A percentile compares a stretch with the other conserved stretches of the same genome.
phyloP scores from a whole-genome alignment of 331 rosid species.

The Quercus phellos region DNA sequence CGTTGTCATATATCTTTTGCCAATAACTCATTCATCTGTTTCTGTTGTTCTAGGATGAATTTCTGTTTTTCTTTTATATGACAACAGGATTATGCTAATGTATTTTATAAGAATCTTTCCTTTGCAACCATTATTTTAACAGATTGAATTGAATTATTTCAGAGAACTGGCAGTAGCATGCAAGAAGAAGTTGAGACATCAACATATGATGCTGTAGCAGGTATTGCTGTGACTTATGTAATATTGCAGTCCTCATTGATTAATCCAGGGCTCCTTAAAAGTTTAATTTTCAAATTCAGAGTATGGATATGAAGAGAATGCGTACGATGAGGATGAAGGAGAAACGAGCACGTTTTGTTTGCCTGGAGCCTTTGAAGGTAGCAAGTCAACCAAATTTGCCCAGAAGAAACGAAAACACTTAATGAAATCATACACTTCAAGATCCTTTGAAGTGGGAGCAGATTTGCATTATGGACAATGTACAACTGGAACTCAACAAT shows the following conservation, averaged over 20 bases:
- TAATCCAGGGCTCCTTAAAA: slow-evolving; percentile 16
- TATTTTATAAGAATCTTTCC: neutral
- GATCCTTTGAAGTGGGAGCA: slow-evolving; percentile 57
- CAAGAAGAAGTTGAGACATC: slow-evolving; percentile 95
- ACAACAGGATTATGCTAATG: neutral
- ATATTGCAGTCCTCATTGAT: slow-evolving; percentile 13
- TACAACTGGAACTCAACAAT: slow-evolving; percentile 54
- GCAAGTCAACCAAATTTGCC: slow-evolving; percentile 41
- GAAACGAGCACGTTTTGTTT: slow-evolving; percentile 57
- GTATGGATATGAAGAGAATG: slow-evolving; percentile 54
- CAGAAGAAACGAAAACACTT: slow-evolving; percentile 58
- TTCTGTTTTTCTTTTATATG: neutral
- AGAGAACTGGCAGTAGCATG: slow-evolving; percentile 69
- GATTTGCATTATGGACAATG: slow-evolving; percentile 64
- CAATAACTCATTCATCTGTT: neutral
- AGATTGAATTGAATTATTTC: slow-evolving; percentile 25
- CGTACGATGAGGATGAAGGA: slow-evolving; percentile 86
- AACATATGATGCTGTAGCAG: slow-evolving; percentile 62
- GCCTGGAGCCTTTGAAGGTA: slow-evolving; percentile 62
- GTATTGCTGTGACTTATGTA: slow-evolving; percentile 38
- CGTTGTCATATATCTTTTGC: neutral
- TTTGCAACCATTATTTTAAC: neutral
- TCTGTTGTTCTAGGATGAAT: neutral
- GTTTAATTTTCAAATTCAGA: slow-evolving; percentile 30
- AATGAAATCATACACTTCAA: slow-evolving; percentile 42